Base-by-base conservation (phyloP, 2,329 filamentous ascomycete species). In the Fusarium staphyleae region DNA sequence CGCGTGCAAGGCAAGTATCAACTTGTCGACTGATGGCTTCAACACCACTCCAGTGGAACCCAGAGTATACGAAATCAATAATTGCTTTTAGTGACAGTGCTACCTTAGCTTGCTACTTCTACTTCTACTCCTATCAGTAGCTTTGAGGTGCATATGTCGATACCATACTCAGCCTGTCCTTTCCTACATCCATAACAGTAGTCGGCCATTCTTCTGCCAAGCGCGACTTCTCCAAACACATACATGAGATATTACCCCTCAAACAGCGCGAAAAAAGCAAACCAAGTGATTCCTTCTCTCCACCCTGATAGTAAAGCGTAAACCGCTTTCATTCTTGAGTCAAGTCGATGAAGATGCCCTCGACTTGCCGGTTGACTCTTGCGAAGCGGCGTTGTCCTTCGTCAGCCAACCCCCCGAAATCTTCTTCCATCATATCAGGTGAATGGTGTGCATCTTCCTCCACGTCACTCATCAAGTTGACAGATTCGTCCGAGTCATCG, bases 381-480 rank as follows among this genome's bases (percentile, higher is more conserved):
- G 19, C 28, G 13, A 28, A 28, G 4, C 12, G 22, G 19, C 37
- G 9, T 13, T 24, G 35, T 12, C 36, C 34, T 4, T 19, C 49
- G 4, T 49, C 19, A 3, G 18, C 22, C 16, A 52, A 29, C 15
- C 56, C 45, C 49, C 58, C 41, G 5, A 47, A 8, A 7, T 24
- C 41, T 6, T 50, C 56, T n/a, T 71, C 69, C 14, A 63, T 66
- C 61, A 69, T 69, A 2, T 61, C 59, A 0, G 66, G 66, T 2
- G 64, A 66, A n/a, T 18, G 30, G 8, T 18, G 29, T 12, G 29
- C n/a, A n/a, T 39, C 37, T 7, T 48, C 19, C 10, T 52, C 48
- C 11, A 50, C 57, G 3, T 46, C 35, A 3, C 53, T 50, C 18
- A 19, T 41, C 14, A 39, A 24, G 19, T 26, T 33, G n/a, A 22